phyloP scores from a whole-genome alignment of 176 grass and related monocot species.

The Dactylis glomerata region DNA sequence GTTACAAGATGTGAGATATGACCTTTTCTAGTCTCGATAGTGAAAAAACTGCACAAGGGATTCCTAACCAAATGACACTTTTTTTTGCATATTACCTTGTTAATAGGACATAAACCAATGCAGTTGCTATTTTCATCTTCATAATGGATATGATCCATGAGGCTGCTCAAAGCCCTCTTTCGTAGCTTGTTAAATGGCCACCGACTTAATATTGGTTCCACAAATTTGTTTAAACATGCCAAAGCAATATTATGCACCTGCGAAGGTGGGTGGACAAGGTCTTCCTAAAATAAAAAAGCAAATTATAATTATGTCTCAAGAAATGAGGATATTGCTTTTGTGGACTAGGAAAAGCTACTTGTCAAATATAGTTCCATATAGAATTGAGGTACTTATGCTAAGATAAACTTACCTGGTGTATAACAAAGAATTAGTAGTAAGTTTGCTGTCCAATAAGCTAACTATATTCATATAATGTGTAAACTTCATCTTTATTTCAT shows the following conservation, averaged over 20 bases:
- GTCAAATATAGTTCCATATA: neutral
- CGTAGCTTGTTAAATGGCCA: slow-evolving; percentile 42
- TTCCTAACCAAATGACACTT: neutral
- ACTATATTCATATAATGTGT: neutral
- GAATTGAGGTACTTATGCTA: neutral
- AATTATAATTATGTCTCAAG: neutral
- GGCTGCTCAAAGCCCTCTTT: slow-evolving; percentile 26
- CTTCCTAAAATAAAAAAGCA: slow-evolving; percentile 24
- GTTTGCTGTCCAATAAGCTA: neutral
- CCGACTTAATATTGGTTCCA: slow-evolving; percentile 41
- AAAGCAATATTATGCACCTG: slow-evolving; percentile 35
- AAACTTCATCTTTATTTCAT: neutral
- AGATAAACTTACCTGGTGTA: neutral
- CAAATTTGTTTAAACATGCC: slow-evolving; percentile 30
- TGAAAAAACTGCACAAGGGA: neutral
- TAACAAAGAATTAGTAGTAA: neutral
- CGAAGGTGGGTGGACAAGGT: slow-evolving; percentile 42
- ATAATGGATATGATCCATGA: slow-evolving; percentile 53
- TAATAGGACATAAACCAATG: slow-evolving; percentile 38
- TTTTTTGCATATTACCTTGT: slow-evolving; percentile 34
- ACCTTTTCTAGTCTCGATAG: neutral
- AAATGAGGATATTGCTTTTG: neutral
- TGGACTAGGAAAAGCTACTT: neutral
- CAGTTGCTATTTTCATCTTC: slow-evolving; percentile 51
- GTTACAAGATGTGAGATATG: neutral